Percentiles rank a stretch among this genome's conserved stretches.
These are phyloP conservation scores for Ciborinia camelliae DNA, from an alignment of 2,329 filamentous ascomycete genomes.

Conservation along the genomic window DNA sequence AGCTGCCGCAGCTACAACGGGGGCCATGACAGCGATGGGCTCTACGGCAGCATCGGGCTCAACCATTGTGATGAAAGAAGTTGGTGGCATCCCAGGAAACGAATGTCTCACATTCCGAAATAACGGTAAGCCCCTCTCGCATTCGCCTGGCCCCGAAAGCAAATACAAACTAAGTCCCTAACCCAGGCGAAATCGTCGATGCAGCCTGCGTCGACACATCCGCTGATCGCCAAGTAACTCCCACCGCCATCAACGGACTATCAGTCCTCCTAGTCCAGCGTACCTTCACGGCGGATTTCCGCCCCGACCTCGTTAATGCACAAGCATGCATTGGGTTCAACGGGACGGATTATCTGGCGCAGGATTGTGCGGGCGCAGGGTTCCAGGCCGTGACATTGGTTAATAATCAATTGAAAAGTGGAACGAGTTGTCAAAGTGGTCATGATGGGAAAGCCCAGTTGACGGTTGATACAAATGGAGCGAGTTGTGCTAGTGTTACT, in stretches of 20 bases:
- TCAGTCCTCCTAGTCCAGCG: conserved; percentile 41
- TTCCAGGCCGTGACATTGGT: conserved; percentile 35
- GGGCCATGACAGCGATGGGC: too few species aligned
- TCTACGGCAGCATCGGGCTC: too few species aligned
- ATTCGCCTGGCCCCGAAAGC: too few species aligned
- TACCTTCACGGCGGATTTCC: conserved; percentile 40
- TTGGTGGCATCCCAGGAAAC: conserved; percentile 38
- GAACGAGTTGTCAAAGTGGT: conserved; percentile 39
- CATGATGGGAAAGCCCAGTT: conserved; percentile 39
- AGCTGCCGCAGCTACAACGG: too few species aligned
- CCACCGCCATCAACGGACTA: conserved; percentile 37
- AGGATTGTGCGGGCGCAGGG: conserved; percentile 27
- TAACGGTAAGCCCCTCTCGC: conserved; percentile 35
- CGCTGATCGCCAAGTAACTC: conserved; percentile 43
- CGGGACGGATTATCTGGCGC: conserved; percentile 39
- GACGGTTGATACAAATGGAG: conserved; percentile 31
- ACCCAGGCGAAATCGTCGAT: conserved; percentile 41
- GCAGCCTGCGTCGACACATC: conserved; percentile 40
- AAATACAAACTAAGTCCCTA: too few species aligned
- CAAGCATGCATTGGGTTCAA: conserved; percentile 43
- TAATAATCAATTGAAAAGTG: conserved; percentile 34
- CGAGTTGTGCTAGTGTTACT: conserved; percentile 37
- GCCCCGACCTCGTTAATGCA: conserved; percentile 40
- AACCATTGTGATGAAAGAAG: conserved; percentile 36
- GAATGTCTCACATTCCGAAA: conserved; percentile 43